phyloP scores from a whole-genome alignment of 2,329 filamentous ascomycete species.

The Aspergillus tanneri region DNA sequence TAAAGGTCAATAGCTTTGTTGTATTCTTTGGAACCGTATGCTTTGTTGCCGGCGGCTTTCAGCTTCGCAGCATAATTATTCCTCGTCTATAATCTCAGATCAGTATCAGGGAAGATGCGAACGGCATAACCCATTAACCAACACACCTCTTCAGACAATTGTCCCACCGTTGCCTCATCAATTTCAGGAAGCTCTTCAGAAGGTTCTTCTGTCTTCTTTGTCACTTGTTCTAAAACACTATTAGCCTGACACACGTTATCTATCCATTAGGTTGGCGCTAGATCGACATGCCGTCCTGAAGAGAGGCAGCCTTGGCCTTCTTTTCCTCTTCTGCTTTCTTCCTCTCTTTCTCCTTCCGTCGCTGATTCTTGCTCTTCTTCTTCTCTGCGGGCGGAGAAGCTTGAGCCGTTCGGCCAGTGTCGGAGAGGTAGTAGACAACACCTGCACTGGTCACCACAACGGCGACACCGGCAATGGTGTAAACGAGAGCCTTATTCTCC shows the following conservation, averaged over 20 bases:
- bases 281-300: conserved; percentile 35
- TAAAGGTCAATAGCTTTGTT: conserved; percentile 92
- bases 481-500: conserved; percentile 92
- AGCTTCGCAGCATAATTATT: conserved; percentile 86
- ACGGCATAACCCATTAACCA: no score
- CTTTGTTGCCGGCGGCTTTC: conserved; percentile 94
- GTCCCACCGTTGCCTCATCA: conserved; percentile 49
- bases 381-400: conserved; percentile 46
- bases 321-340: conserved; percentile 54
- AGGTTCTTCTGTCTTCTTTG: conserved; percentile 51
- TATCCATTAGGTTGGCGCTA: conserved; percentile 36
- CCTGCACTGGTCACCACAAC: conserved; percentile 88
- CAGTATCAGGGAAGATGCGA: conserved; percentile 4
- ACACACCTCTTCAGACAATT: conserved; percentile 49
- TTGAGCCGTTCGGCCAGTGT: conserved; percentile 49
- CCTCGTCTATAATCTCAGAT: conserved; percentile 58
- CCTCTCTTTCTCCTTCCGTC: conserved; percentile 66
- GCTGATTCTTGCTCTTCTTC: conserved; percentile 87
- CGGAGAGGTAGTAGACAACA: conserved; percentile 81
- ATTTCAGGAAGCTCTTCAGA: conserved; percentile 69
- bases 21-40: conserved; percentile 92
- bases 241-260: conserved; percentile 26
- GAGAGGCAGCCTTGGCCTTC: conserved; percentile 51
- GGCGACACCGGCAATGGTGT: conserved; percentile 92
- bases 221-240: conserved; percentile 36